Percentiles rank a stretch among this genome's conserved stretches.
These are phyloP conservation scores for Sclerotinia glacialis DNA, from an alignment of 2,329 filamentous ascomycete species.

Conservation along the genomic window DNA sequence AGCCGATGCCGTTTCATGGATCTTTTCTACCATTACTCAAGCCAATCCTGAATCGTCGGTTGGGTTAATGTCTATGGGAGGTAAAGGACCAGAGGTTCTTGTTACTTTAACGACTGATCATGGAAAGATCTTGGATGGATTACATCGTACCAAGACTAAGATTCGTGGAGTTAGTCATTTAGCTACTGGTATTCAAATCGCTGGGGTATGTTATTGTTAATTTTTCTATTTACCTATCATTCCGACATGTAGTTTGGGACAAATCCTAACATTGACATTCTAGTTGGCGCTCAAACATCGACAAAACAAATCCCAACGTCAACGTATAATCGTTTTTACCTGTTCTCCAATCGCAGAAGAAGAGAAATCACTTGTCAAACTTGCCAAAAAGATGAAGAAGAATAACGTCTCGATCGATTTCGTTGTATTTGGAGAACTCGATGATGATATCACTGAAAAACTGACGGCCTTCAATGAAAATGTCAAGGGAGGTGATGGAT, in stretches of 20 bases:
- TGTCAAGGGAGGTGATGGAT: constrained; percentile 88
- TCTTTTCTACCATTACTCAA: constrained; percentile 94
- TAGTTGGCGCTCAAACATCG: constrained; percentile 95
- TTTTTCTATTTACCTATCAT: neutral
- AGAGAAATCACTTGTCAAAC: constrained; percentile 80
- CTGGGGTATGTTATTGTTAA: constrained; percentile 62
- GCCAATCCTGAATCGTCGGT: constrained; percentile 96
- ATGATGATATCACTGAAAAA: constrained; percentile 88
- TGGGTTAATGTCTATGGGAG: constrained; percentile 98
- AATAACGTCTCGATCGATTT: constrained; percentile 92
- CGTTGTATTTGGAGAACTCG: constrained; percentile 88
- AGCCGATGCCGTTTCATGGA: constrained; percentile 88
- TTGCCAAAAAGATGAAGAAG: constrained; percentile 99
- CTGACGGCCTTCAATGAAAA: constrained; percentile 89
- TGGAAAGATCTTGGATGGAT: constrained; percentile 87
- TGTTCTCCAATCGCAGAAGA: constrained; percentile 90
- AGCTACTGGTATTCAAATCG: constrained; percentile 91
- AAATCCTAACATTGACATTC: constrained; percentile 28
- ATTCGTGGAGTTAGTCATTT: constrained; percentile 87
- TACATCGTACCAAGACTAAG: constrained; percentile 86
- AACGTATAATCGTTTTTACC: constrained; percentile 95
- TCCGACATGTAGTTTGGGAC: neutral
- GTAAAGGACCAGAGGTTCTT: constrained; percentile 93
- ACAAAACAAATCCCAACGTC: constrained; percentile 94
- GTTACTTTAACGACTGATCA: constrained; percentile 95